Base-by-base conservation (phyloP, 305 asterid species). In the Caryopteris hybrid region DNA sequence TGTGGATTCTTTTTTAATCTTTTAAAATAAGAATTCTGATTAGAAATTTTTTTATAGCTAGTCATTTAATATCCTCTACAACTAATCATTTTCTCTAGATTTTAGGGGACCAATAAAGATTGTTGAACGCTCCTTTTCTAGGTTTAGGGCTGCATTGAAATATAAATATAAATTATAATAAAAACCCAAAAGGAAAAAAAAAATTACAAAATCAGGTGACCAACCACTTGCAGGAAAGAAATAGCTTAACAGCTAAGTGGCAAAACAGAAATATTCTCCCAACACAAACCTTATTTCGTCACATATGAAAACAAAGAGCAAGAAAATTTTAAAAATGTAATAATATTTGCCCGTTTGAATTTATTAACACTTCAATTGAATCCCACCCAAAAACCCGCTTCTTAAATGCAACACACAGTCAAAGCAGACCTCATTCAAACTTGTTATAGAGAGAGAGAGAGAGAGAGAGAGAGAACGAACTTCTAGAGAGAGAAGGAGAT, bases 331-430 rank as follows among this genome's bases (percentile, higher is more conserved):
- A n/a, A 21, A 63, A 63, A 66, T 74, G 78, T 79, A 77, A 84
- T 25, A 84, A 68, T 60, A n/a, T 51, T 52, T 68, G 67, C 74
- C 80, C 84, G 80, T 83, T 84, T 50, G 76, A 74, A 61, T 46
- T 25, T 73, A 64, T 5, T n/a, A 45, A 61, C 72, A 61, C 65
- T 68, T 72, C 60, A 58, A 46, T 66, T 52, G 4, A 10, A 38
- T 12, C 43, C 72, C 67, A 25, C 38, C 65, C 52, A 33, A 48
- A 48, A 53, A 74, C 61, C 20, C 14, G 13, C 50, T 57, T 48
- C 73, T 70, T 77, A 67, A 74, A 74, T 80, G 85, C 80, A 53
- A 71, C 62, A 50, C 47, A 52, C 6, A 8, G 20, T 20, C 50
- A 17, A 18, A 21, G 31, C 36, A 58, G 34, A 16, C 20, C 14